Conservation (phyloP, 202 grass and related monocot genomes). For the Carex sylvatica region DNA sequence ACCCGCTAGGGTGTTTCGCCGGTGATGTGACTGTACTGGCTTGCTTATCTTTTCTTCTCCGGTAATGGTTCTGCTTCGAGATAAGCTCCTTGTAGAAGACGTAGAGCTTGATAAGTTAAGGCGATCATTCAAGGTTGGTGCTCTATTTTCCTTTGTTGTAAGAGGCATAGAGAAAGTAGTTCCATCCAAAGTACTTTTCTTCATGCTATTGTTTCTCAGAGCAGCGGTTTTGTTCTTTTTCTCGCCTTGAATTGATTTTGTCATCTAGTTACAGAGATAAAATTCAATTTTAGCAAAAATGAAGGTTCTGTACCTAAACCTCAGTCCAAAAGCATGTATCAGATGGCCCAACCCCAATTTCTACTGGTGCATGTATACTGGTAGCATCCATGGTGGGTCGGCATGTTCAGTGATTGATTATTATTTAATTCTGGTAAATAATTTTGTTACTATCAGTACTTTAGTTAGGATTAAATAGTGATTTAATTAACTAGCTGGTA, state of each 20-base stretch:
- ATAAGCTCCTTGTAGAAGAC: constrained; percentile 2
- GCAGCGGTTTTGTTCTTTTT: neutral
- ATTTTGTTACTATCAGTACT: neutral
- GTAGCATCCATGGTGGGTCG: neutral
- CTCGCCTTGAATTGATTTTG: neutral
- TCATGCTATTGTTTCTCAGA: constrained; percentile 12
- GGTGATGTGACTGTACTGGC: neutral
- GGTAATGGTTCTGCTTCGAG: constrained; percentile 22
- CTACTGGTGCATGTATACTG: neutral
- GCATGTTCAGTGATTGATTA: neutral
- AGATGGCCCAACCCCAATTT: neutral
- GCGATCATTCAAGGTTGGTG: neutral
- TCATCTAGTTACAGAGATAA: neutral
- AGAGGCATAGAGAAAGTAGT: constrained; percentile 18
- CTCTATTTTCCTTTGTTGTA: constrained; percentile 19
- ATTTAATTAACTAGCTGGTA: neutral
- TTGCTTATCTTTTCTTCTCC: neutral
- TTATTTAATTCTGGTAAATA: neutral
- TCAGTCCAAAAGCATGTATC: neutral
- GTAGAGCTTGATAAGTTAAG: neutral
- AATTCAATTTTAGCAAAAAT: neutral
- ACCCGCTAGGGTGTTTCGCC: constrained; percentile 18
- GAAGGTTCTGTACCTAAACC: neutral
- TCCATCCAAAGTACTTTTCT: neutral
- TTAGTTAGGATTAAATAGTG: neutral